These are phyloP conservation scores for Moniliella sp. DNA, from an alignment of 1,284 basidiomycete species.

Conservation along the genomic window DNA sequence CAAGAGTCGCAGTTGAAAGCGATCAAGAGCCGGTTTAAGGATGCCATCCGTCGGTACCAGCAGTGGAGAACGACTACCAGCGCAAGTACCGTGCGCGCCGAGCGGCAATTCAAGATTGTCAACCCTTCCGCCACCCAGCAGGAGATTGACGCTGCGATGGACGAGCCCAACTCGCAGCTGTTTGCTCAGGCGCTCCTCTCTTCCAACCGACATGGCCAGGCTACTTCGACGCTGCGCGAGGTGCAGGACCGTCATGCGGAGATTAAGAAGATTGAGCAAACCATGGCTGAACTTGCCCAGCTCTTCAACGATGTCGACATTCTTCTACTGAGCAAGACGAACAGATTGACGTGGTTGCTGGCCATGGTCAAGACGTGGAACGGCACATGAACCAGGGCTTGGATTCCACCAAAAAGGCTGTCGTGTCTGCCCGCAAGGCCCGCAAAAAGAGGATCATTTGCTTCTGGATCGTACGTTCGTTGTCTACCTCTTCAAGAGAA, in stretches of 20 bases:
- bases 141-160: constrained; percentile 52
- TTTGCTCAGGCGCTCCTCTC: constrained; percentile 62
- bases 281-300: constrained; percentile 62
- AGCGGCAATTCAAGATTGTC: constrained; percentile 80
- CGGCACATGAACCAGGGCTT: constrained; percentile 32
- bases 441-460: constrained; percentile 44
- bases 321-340: constrained; percentile 32
- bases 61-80: constrained; percentile 71
- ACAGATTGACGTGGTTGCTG: constrained; percentile 25
- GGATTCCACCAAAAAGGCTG: constrained; percentile 45
- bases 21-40: constrained; percentile 37
- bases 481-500: no score
- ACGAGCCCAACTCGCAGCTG: constrained; percentile 48
- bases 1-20: constrained; percentile 40
- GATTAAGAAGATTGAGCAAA: constrained; percentile 63
- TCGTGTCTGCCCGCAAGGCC: constrained; percentile 52
- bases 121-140: constrained; percentile 71
- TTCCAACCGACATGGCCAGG: constrained; percentile 63
- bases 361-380: constrained; percentile 20
- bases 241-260: constrained; percentile 78
- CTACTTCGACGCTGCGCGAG: constrained; percentile 61
- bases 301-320: constrained; percentile 51
- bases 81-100: constrained; percentile 78
- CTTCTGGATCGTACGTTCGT: constrained; percentile 28
- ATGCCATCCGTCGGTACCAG: constrained; percentile 44